Percentiles rank a stretch among this genome's conserved stretches.
These are phyloP conservation scores for Scopulariopsis brevicaulis DNA, from an alignment of 2,329 filamentous ascomycete species.

Conservation along the genomic window DNA sequence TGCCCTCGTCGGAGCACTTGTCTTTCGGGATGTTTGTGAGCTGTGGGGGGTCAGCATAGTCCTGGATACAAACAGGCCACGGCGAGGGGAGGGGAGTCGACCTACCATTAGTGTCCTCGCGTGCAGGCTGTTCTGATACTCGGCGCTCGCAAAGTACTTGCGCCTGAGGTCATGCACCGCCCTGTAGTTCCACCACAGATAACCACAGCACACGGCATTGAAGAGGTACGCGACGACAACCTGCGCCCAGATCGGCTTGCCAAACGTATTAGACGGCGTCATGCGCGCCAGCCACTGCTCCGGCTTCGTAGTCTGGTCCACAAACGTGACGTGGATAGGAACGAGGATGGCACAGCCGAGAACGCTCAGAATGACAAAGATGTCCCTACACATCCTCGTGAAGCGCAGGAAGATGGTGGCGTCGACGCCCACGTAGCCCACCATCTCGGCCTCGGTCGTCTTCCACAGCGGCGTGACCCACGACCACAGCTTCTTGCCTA, in stretches of 20 bases:
- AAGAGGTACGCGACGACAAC: constrained; percentile 53
- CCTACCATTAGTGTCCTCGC: constrained; percentile 57
- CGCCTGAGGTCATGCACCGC: constrained; percentile 61
- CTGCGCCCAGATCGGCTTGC: constrained; percentile 43
- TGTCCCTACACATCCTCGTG: constrained; percentile 81
- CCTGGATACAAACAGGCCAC: not conserved
- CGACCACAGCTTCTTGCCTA: constrained; percentile 78
- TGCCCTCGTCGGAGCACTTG: constrained; percentile 74
- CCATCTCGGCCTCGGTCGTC: constrained; percentile 65
- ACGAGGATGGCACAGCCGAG: constrained; percentile 69
- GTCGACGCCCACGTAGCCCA: constrained; percentile 81
- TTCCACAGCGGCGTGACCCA: constrained; percentile 73
- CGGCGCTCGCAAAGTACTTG: constrained; percentile 70
- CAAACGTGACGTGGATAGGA: constrained; percentile 58
- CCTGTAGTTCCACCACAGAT: constrained; percentile 85
- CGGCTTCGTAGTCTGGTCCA: constrained; percentile 17
- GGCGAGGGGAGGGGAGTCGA: not conserved
- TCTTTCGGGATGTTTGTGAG: constrained; percentile 74
- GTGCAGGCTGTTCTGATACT: constrained; percentile 82
- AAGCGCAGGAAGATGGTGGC: constrained; percentile 86
- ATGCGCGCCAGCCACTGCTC: constrained; percentile 44
- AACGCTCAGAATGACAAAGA: constrained; percentile 64
- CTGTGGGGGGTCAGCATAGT: constrained; percentile 24
- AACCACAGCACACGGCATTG: constrained; percentile 64
- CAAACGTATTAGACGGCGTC: constrained; percentile 44